Evolutionary conservation across 371 early-diverging fungal species (phyloP), one percentile per base, ranked within the genome.

Genomic region (Mucor lusitanicus): DNA sequence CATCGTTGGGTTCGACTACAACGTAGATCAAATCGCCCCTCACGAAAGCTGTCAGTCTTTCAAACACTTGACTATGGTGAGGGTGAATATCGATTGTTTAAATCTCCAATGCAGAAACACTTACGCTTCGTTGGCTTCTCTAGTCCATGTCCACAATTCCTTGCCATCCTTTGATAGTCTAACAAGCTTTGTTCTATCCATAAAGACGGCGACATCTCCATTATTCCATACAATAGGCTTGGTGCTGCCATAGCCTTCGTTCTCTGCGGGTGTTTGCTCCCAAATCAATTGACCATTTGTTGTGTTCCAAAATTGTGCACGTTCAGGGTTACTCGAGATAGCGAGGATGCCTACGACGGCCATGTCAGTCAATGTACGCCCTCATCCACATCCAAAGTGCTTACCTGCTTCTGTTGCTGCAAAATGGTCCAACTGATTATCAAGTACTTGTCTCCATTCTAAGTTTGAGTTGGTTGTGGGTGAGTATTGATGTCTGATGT

Each of bases 401-500:
- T 46, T 73, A 73, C 79, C 79, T 48, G 67, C 48, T n/a, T 69
- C 68, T 21, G 63, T 60, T 39, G 66, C 35, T 50, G 59, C 23
- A 21, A 72, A 58, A 9, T 71, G 59, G 23, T 40, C 53, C 39
- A 77, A 61, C 15, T 74, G 67, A 27, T 77, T 71, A 3, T 78
- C 77, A 17, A 84, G 73, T 0, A 84, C 67, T 62, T 86, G 86
- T 67, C 84, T 84, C 82, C 85, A 83, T 21, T 73, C 85, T 83
- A 74, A 15, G 27, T 53, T 19, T 53, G 25, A 11, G 9, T 23
- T 7, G 13, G 3, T 53, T 25, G 23, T 27, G 42, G 0, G 40
- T 56, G 57, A 56, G 23, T 33, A 11, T 12, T n/a, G 32, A 32
- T n/a, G 5, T 11, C 23, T 21, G 37, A 13, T 6, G 25, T 0